Percentiles rank a stretch among this genome's conserved stretches.
phyloP scores from a whole-genome alignment of 2,329 filamentous ascomycete genomes.

The Colletotrichum eremochloae region DNA sequence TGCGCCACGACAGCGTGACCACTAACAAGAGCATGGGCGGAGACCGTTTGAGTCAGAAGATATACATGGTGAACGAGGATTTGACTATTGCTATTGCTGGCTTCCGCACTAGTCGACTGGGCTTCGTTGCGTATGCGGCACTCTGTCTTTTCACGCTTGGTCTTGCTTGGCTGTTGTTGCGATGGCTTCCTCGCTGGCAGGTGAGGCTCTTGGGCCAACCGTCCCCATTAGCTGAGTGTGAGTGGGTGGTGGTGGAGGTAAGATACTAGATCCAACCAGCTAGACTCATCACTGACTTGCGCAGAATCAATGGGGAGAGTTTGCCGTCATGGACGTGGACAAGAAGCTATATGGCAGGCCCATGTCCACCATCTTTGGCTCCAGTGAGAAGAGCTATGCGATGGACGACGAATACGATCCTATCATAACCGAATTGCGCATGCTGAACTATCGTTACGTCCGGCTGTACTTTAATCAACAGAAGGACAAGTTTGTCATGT shows the following conservation, averaged over 20 bases:
- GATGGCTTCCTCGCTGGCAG: constrained; percentile 92
- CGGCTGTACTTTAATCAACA: constrained; percentile 91
- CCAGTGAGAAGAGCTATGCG: constrained; percentile 70
- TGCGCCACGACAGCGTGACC: constrained; percentile 77
- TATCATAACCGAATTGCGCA: constrained; percentile 79
- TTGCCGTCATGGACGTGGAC: constrained; percentile 80
- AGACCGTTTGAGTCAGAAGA: constrained; percentile 83
- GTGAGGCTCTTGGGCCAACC: constrained; percentile 80
- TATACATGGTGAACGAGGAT: constrained; percentile 94
- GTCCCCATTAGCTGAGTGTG: constrained; percentile 78
- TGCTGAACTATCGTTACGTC: constrained; percentile 93
- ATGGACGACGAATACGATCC: constrained; percentile 81
- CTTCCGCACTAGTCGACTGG: constrained; percentile 81
- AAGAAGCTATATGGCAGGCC: constrained; percentile 66
- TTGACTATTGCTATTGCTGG: constrained; percentile 94
- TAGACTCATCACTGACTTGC: constrained; percentile 34
- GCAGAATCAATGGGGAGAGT: constrained; percentile 95
- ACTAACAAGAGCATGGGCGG: constrained; percentile 76
- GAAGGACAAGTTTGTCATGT: constrained; percentile 88
- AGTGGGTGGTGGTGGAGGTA: constrained; percentile 93
- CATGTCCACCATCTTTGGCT: constrained; percentile 75
- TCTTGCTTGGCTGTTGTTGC: constrained; percentile 84
- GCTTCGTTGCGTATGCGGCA: constrained; percentile 76
- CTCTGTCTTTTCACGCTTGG: constrained; percentile 82
- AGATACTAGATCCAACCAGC: constrained; percentile 46